Percentiles rank a stretch among this genome's conserved stretches.
Evolutionary conservation across 2,329 filamentous ascomycete species (phyloP).

Genomic region (Paraconiothyrium sp.): DNA sequence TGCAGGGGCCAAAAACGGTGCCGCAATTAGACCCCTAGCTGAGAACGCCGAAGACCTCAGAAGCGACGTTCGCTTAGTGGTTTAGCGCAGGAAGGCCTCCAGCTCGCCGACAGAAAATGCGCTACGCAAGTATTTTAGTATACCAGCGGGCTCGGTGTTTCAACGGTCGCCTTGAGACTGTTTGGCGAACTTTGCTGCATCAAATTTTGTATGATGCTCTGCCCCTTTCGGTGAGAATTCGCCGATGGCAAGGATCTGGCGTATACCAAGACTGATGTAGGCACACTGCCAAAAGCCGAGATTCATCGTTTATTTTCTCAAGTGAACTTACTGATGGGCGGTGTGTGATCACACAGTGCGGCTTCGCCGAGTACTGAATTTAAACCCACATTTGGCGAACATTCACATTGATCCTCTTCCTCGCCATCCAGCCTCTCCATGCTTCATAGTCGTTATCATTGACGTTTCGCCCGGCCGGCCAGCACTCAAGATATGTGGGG

Average conservation of each 20-base stretch:
- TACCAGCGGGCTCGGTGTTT: constrained; percentile 1
- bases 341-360: neutral
- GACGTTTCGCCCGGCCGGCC: constrained; percentile 68
- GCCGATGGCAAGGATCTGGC: neutral
- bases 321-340: neutral
- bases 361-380: neutral
- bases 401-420: constrained; percentile 91
- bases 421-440: constrained; percentile 88
- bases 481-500: constrained; percentile 75
- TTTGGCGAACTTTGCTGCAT: neutral
- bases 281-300: neutral
- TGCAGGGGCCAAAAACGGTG: neutral
- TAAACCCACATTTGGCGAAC: constrained; percentile 82
- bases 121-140: constrained; percentile 1
- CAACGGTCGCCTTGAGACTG: neutral
- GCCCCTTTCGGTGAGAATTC: neutral
- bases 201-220: neutral
- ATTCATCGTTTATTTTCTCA: neutral
- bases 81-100: neutral
- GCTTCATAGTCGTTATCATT: constrained; percentile 60
- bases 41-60: neutral
- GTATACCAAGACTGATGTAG: neutral
- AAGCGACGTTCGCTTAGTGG: neutral
- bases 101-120: constrained; percentile 3
- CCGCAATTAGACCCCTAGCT: constrained; percentile 2